Conservation (phyloP, 2,329 filamentous ascomycete genomes). For the Zymoseptoria brevis region DNA sequence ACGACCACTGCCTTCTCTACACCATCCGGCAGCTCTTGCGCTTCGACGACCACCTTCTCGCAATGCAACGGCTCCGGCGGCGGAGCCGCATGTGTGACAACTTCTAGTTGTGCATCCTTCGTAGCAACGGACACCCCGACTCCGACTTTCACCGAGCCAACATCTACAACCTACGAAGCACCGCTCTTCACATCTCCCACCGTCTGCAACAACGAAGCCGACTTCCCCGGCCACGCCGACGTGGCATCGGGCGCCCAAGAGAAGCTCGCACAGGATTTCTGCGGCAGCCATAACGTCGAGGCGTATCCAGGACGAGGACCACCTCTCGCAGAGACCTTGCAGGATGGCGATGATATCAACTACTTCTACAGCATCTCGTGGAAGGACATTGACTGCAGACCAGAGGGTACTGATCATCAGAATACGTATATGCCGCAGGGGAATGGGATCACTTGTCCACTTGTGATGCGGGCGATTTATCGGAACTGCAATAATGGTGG, state of each 20-base stretch:
- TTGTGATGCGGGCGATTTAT: background rate
- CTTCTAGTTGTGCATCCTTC: slow-evolving; percentile 1
- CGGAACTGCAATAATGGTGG: slow-evolving; percentile 2
- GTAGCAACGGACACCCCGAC: background rate
- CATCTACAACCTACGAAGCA: background rate
- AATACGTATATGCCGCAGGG: background rate
- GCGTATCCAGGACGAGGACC: background rate
- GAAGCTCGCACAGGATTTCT: background rate
- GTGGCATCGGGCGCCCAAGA: background rate
- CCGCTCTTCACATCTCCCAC: background rate
- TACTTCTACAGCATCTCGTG: background rate
- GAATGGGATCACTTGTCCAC: background rate
- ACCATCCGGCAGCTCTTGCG: background rate
- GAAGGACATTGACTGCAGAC: background rate
- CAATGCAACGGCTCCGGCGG: background rate
- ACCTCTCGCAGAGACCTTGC: background rate
- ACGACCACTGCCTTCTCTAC: background rate
- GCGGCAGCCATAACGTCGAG: background rate
- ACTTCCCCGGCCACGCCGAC: slow-evolving; percentile 4
- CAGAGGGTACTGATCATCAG: background rate
- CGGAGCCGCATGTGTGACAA: background rate
- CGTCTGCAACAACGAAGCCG: slow-evolving; percentile 4
- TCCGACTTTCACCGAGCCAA: background rate
- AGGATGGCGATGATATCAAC: background rate
- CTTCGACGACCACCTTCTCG: background rate